Evolutionary conservation across 306 rosid genomes (phyloP), one percentile per base, ranked within the genome.

Genomic region (Quercus berberidifolia): DNA sequence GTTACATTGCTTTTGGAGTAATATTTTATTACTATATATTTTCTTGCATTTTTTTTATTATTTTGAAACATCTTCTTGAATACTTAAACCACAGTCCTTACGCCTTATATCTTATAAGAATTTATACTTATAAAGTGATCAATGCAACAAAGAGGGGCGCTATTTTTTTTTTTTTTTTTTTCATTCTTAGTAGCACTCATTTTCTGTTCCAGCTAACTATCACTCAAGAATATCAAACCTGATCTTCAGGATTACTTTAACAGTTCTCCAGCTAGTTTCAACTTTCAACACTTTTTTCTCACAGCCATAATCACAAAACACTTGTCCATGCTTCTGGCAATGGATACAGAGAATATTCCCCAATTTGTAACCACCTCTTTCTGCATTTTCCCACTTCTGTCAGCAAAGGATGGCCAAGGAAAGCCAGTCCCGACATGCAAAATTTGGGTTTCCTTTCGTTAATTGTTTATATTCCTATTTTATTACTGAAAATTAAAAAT

Each of bases 261-360:
- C 46, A 41, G 46, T 41, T 41, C n/a, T 30, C 43, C 74, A 28
- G 71, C 41, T 76, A 69, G 73, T 4, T 14, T 57, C 19, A 6
- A 1, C 71, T 28, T 12, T 5, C 21, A 19, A 35, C 23, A 6
- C 80, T 18, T 73, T 73, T 69, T 78, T 19, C 28, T 38, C 12
- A 49, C 4, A 19, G 15, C 68, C 81, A 67, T 63, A 60, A 46
- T 79, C 77, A 70, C 64, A 49, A 46, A 55, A 80, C 69, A 69
- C 69, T 73, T 74, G 78, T 52, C 56, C 71, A 10, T 57, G 65
- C 83, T 25, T 79, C 77, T 79, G 55, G 58, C 46, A 80, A 35
- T 57, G 35, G 15, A n/a, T 71, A 26, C 80, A 73, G 78, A 69
- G 84, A 86, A 79, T 84, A 84, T 86, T 83, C 86, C 54, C 69